Evolutionary conservation across 345 rosid species (phyloP), one percentile per base, ranked within the genome.

Genomic region (Cochlearia excelsa): DNA sequence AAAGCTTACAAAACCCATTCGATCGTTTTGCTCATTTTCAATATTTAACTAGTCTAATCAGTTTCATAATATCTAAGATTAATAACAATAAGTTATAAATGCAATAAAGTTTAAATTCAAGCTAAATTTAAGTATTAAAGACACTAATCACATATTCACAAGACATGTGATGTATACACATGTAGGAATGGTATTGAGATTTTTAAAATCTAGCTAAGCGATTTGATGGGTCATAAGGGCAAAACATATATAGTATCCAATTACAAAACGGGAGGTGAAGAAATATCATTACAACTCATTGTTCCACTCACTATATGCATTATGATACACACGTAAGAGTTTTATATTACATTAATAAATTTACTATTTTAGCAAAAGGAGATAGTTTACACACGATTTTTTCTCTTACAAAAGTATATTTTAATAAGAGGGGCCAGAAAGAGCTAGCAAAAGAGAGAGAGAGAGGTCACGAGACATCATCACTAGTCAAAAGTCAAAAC

Each of bases 391-490:
- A 69, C 68, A 55, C 53, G 42, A 63, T 16, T 70, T 43, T 56
- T 50, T 44, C 56, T 56, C 61, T 30, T 37, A 30, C n/a, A 53
- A 46, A 61, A 48, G 28, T 56, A 42, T 70, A 28, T 37, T 35
- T 48, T 62, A 16, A 49, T 30, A 42, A 56, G 58, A 16, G 50
- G 58, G 68, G 74, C 63, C 63, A 69, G 68, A 69, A 48, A 57
- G 68, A 62, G 45, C 63, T 48, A 69, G 52, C 58, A 28, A 40
- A 58, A 59, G 71, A 49, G 66, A 33, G 35, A 33, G 35, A 67
- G 71, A 67, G 57, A 45, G 59, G 59, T 62, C 74, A 56, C 69
- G 69, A 70, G 64, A 63, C 74, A 70, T 70, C 68, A 63, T 70
- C 46, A 70, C 69, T 70, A 16, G 23, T 16, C 23, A 16, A 16